Evolutionary conservation across 1,284 basidiomycete species (phyloP).

Genomic region (Melampsora americana): DNA sequence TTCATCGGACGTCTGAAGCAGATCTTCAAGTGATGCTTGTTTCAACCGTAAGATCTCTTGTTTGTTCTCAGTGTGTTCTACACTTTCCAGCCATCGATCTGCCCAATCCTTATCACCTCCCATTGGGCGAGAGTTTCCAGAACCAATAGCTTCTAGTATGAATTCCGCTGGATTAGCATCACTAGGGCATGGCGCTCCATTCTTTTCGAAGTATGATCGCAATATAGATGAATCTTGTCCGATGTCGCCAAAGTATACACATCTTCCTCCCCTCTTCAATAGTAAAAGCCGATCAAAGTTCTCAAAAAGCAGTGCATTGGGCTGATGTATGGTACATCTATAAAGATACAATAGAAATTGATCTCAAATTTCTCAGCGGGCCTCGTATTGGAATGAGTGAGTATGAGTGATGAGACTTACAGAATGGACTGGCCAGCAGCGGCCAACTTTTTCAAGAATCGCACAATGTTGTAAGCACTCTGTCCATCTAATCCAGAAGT

Average conservation of each 20-base stretch:
- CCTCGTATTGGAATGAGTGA: slow-evolving; percentile 52
- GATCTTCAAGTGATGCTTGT: slow-evolving; percentile 44
- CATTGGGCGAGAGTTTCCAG: slow-evolving; percentile 65
- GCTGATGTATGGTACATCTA: slow-evolving; percentile 65
- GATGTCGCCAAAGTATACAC: slow-evolving; percentile 62
- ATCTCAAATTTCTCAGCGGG: slow-evolving; percentile 58
- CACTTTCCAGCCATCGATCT: slow-evolving; percentile 63
- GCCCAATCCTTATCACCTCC: slow-evolving; percentile 69
- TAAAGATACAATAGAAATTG: slow-evolving; percentile 46
- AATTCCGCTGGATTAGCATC: slow-evolving; percentile 57
- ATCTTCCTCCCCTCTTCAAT: slow-evolving; percentile 58
- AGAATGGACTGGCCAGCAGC: slow-evolving; percentile 70
- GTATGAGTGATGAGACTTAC: slow-evolving; percentile 57
- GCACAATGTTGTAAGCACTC: slow-evolving; percentile 79
- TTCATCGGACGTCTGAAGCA: slow-evolving; percentile 44
- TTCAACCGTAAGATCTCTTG: slow-evolving; percentile 53
- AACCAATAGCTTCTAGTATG: slow-evolving; percentile 66
- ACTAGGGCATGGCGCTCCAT: slow-evolving; percentile 59
- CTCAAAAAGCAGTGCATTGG: slow-evolving; percentile 62
- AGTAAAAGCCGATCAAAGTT: slow-evolving; percentile 65
- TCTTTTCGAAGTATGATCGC: slow-evolving; percentile 60
- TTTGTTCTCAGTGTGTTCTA: slow-evolving; percentile 53
- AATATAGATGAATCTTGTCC: slow-evolving; percentile 59
- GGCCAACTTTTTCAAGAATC: slow-evolving; percentile 74
- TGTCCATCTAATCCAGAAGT: slow-evolving; percentile 84